Conservation (phyloP, 169 alveolate genomes). For the Amoebophrya sp. region DNA sequence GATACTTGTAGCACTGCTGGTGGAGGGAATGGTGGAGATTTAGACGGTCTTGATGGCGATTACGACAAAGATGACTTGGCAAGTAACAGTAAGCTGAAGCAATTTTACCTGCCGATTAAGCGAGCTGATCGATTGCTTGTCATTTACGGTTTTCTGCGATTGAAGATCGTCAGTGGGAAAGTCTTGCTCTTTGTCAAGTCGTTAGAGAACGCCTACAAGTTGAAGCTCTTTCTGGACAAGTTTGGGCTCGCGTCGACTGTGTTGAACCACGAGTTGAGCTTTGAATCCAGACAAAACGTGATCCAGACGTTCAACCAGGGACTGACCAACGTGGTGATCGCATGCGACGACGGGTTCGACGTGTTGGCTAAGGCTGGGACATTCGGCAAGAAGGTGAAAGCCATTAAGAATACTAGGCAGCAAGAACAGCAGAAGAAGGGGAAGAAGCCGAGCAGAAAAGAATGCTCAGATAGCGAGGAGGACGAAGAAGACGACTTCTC, state of each 20-base stretch:
- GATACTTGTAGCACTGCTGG: not conserved
- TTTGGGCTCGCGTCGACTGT: conserved; percentile 19
- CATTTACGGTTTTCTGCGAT: not conserved
- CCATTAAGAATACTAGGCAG: no score
- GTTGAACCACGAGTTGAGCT: conserved; percentile 32
- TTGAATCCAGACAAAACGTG: conserved; percentile 24
- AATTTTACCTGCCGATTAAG: conserved; percentile 29
- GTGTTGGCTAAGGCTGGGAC: not conserved
- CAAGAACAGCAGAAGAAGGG: not conserved
- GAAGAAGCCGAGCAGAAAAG: not conserved
- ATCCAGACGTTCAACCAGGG: conserved; percentile 36
- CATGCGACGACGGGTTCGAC: conserved; percentile 13
- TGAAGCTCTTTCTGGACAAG: conserved; percentile 35
- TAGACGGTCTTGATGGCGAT: no score
- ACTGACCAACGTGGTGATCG: conserved; percentile 9
- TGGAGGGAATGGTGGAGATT: no score
- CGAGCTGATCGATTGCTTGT: not conserved
- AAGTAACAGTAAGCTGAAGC: not conserved
- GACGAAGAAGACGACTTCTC: not conserved
- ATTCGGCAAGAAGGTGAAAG: not conserved
- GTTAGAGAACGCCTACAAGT: conserved; percentile 28
- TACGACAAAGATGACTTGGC: not conserved
- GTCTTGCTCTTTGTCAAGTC: conserved; percentile 24
- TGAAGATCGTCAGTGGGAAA: conserved; percentile 32
- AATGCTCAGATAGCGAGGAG: not conserved